phyloP scores from a whole-genome alignment of 1,139 yeast genomes.

The Pichia sp. region DNA sequence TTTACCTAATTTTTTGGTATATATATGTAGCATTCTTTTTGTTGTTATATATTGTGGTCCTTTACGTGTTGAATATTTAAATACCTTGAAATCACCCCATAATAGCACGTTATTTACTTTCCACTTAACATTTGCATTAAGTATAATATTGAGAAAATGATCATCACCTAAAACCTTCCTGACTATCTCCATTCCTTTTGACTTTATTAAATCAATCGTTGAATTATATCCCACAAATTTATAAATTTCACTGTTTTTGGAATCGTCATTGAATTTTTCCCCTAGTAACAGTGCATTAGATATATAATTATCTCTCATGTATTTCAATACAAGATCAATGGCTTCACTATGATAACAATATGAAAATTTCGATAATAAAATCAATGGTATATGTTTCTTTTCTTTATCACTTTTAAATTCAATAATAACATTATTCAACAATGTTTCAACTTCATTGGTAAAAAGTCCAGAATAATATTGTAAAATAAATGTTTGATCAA shows the following conservation, averaged over 20 bases:
- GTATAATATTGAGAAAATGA: constrained; percentile 32
- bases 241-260: constrained; percentile 12
- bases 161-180: constrained; percentile 31
- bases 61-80: background rate
- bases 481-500: background rate
- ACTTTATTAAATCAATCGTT: constrained; percentile 28
- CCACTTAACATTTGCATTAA: constrained; percentile 30
- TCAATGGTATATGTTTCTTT: constrained; percentile 3
- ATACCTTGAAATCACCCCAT: constrained; percentile 32
- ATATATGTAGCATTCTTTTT: constrained; percentile 19
- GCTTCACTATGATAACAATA: constrained; percentile 20
- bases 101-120: constrained; percentile 18
- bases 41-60: constrained; percentile 5
- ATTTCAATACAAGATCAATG: constrained; percentile 21
- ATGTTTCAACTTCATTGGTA: background rate
- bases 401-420: background rate
- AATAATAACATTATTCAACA: constrained; percentile 1
- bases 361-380: constrained; percentile 6
- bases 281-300: constrained; percentile 23
- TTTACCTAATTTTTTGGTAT: constrained; percentile 6
- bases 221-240: constrained; percentile 22
- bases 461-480: constrained; percentile 12
- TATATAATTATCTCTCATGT: constrained; percentile 10
- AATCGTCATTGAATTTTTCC: constrained; percentile 15
- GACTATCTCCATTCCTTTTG: constrained; percentile 34